These are phyloP conservation scores for Trichoderma brevicompactum DNA, from an alignment of 2,329 filamentous ascomycete genomes.

Conservation along the genomic window DNA sequence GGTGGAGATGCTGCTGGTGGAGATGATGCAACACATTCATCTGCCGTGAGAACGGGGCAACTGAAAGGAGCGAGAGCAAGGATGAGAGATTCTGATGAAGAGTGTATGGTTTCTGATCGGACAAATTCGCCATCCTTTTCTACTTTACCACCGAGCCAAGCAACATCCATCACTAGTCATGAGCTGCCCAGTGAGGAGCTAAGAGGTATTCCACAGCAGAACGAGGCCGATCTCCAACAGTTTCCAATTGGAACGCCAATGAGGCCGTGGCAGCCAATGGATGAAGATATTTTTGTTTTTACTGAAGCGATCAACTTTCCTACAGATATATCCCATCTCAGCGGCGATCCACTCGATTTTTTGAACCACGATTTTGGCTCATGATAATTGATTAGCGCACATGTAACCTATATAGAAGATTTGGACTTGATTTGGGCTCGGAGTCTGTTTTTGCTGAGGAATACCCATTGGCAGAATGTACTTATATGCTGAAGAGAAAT, in stretches of 20 bases:
- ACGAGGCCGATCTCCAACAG: slow-evolving; percentile 40
- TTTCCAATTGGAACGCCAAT: slow-evolving; percentile 40
- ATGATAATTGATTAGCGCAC: not conserved
- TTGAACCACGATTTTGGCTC: not conserved
- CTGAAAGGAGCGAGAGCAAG: no score
- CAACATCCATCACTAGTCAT: slow-evolving; percentile 36
- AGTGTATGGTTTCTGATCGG: slow-evolving; percentile 36
- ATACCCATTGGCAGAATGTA: no score
- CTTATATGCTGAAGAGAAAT: no score
- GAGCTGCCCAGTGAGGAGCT: slow-evolving; percentile 39
- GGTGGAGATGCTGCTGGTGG: not conserved
- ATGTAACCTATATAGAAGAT: not conserved
- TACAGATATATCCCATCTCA: slow-evolving; percentile 31
- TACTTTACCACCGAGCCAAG: slow-evolving; percentile 34
- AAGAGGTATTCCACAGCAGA: slow-evolving; percentile 43
- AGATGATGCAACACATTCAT: not conserved
- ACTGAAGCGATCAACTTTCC: slow-evolving; percentile 33
- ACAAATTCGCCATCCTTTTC: slow-evolving; percentile 38
- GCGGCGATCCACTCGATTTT: slow-evolving; percentile 34
- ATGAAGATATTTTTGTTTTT: slow-evolving; percentile 39
- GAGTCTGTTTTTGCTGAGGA: no score
- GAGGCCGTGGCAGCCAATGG: slow-evolving; percentile 40
- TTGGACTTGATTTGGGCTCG: not conserved
- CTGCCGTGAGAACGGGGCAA: not conserved
- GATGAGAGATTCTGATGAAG: not conserved